Percentiles rank a stretch among this genome's conserved stretches.
These are phyloP conservation scores for Dictyostelium citrinum DNA, from an alignment of 78 protist species.

Conservation along the genomic window DNA sequence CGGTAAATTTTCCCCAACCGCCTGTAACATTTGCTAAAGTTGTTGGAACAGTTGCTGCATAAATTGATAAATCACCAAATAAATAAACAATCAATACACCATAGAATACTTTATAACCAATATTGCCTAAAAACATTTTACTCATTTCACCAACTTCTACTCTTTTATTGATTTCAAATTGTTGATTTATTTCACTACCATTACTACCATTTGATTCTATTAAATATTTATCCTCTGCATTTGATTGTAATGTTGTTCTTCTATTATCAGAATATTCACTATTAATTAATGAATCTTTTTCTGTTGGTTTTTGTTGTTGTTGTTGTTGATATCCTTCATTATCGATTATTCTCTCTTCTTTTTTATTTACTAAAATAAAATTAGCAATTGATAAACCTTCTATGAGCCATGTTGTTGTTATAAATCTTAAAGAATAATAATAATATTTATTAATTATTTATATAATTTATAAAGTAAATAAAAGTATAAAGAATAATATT, in stretches of 20 bases:
- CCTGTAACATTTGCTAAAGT: slow-evolving; percentile 56
- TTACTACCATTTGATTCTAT: neutral
- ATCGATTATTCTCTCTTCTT: neutral
- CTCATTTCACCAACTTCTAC: slow-evolving; percentile 66
- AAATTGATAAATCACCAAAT: slow-evolving; percentile 70
- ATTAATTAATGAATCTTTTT: neutral
- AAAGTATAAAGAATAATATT: neutral
- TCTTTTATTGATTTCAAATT: slow-evolving; percentile 23
- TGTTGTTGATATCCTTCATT: neutral
- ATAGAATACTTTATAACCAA: slow-evolving; percentile 69
- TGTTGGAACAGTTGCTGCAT: slow-evolving; percentile 66
- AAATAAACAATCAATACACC: slow-evolving; percentile 46
- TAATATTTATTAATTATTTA: neutral
- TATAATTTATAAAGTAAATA: too few relatives aligned
- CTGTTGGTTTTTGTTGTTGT: neutral
- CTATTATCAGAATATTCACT: neutral
- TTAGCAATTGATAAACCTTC: slow-evolving; percentile 66
- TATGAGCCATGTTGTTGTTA: slow-evolving; percentile 67
- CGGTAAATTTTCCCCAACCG: neutral
- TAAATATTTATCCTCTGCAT: neutral
- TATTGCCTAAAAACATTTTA: slow-evolving; percentile 36
- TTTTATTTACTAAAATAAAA: slow-evolving; percentile 16
- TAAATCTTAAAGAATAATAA: neutral
- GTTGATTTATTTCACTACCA: neutral
- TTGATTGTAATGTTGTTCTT: neutral